Evolutionary conservation across 495 filamentous ascomycete species (phyloP).

Genomic region (Aspergillus funiculosus): DNA sequence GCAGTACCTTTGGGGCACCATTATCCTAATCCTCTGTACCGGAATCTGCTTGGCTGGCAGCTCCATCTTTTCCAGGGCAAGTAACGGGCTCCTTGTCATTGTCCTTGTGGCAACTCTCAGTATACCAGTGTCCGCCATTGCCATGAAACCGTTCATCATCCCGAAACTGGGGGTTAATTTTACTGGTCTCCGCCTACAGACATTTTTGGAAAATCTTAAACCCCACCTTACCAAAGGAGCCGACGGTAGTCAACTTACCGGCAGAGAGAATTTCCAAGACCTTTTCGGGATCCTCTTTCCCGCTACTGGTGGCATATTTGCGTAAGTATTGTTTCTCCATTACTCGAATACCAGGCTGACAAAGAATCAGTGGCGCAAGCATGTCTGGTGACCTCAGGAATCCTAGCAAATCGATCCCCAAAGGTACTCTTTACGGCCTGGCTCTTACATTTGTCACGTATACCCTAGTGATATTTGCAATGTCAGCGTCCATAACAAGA

Average conservation of each 20-base stretch:
- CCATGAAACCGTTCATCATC: conserved; percentile 60
- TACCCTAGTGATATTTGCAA: conserved; percentile 67
- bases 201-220: conserved; percentile 64
- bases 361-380: conserved; percentile 57
- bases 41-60: conserved; percentile 74
- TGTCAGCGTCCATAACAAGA: conserved; percentile 73
- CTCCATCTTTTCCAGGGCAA: conserved; percentile 72
- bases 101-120: conserved; percentile 71
- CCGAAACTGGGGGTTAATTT: conserved; percentile 60
- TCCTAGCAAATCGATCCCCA: conserved; percentile 78
- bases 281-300: conserved; percentile 86
- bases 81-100: conserved; percentile 71
- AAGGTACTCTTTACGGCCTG: conserved; percentile 72
- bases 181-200: conserved; percentile 65
- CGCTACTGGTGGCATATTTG: conserved; percentile 69
- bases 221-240: conserved; percentile 63
- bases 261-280: conserved; percentile 70
- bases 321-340: conserved; percentile 35
- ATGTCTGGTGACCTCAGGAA: conserved; percentile 86
- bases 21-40: conserved; percentile 67
- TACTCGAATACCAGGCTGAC: conserved; percentile 19
- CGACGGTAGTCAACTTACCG: conserved; percentile 59
- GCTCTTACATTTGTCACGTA: conserved; percentile 72
- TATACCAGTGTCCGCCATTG: conserved; percentile 69
- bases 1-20: conserved; percentile 72